Evolutionary conservation across 495 filamentous ascomycete genomes (phyloP), one percentile per base, ranked within the genome.

Genomic region (Neurospora africana): DNA sequence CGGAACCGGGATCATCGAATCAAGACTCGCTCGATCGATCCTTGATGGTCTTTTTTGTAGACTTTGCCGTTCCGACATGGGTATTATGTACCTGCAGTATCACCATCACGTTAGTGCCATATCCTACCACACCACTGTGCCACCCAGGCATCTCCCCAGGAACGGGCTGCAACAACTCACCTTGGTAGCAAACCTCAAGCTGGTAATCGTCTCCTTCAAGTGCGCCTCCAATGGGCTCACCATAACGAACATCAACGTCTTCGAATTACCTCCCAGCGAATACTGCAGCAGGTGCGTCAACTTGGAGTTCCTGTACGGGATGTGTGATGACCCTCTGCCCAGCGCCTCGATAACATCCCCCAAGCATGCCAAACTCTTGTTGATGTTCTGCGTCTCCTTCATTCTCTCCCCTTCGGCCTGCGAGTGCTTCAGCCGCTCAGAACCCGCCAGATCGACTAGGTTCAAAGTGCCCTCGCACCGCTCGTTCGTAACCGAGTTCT

Each of bases 201-300:
- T 97, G 36, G 95, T 96, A 81, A 98, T 87, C 17, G 94, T 98
- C 85, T 99, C 96, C 70, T 88, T 89, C 70, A 98, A 83, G 84
- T 98, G 96, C 4, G 91, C 92, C 84, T 96, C 91, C 69, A 98
- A 82, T 37, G 95, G 95, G 78, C 91, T 94, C 74, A 96, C 91
- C 93, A 98, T 98, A 80, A 98, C 93, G 76, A 99, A 97, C 95
- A 98, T 99, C 73, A 99, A 91, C 5, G 96, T 98, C 83, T 97
- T 96, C 71, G 91, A 93, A 78, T 97, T 97, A 40, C 96, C 96
- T 19, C 95, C 94, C 0, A 99, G 87, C 2, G 93, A 97, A 73
- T 94, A 97, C 88, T 98, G 92, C 30, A 99, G 87, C 36, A 99
- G 88, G 73, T 98, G 97, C 11, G 95, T 99, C 70, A 99, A 87